Base-by-base conservation (phyloP, 768 basidiomycete species). In the Termitomyces sp. region DNA sequence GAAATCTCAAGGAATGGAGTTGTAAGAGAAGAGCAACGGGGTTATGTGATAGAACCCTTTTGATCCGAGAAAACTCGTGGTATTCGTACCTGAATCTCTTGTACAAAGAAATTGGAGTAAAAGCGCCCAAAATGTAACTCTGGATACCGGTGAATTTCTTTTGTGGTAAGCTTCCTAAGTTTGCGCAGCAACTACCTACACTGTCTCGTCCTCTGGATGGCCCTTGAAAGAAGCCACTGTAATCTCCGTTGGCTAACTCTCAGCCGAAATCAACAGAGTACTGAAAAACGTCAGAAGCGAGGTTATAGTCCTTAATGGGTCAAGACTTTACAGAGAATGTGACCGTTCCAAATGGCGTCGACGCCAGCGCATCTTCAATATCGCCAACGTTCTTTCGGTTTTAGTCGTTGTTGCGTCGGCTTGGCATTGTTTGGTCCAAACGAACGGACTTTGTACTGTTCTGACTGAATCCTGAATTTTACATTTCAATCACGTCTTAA, bases 81-180 rank as follows among this genome's bases (percentile, higher is more conserved):
- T 47, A 55, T 57, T 51, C 64, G 62, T 65, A 65, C 64, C 64
- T 65, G 62, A 55, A 59, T 61, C 58, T 63, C 59, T 50, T 61
- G 57, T 37, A 27, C 37, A 44, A 46, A 47, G 51, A 57, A 55
- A 24, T 39, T 58, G 59, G 30, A 33, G 51, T 42, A 52, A 58
- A 57, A 16, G 47, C 52, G 55, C 55, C 55, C 54, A 49, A 33
- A 31, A 55, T 34, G 41, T 58, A 41, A 24, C 36, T 52, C 24
- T 24, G 51, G 24, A 39, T 33, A 9, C 56, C 62, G 22, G 53
- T 54, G 20, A 20, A 31, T 46, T 16, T 34, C 41, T 59, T 41
- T 22, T 42, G 30, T 42, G 27, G 45, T 30, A 51, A 41, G n/a
- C 44, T 48, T 57, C 42, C 20, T 24, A 41, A 20, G 15, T 24